Conservation (phyloP, 176 grass and related monocot species). For the Calamus simplicifolius region DNA sequence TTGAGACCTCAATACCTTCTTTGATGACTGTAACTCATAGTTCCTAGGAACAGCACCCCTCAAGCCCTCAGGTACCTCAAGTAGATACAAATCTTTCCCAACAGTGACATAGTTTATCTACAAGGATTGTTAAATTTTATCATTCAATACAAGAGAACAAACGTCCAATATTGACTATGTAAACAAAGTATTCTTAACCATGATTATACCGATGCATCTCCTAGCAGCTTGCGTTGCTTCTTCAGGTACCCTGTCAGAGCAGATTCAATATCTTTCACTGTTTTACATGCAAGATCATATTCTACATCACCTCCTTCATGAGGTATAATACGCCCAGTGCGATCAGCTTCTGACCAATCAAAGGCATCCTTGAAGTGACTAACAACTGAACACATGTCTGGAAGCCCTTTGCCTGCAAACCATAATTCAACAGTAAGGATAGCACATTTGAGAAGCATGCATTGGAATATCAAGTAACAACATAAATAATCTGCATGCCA, state of each 20-base stretch:
- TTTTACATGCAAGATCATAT: constrained; percentile 52
- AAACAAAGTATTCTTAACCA: background rate
- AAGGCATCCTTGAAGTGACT: constrained; percentile 81
- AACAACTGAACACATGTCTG: constrained; percentile 50
- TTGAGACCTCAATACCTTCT: constrained; percentile 42
- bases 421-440: constrained; percentile 18
- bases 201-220: constrained; percentile 42
- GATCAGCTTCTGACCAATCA: constrained; percentile 97
- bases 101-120: constrained; percentile 85
- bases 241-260: constrained; percentile 58
- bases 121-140: background rate
- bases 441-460: background rate
- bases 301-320: constrained; percentile 72
- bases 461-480: constrained; percentile 1
- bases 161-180: background rate
- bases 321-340: constrained; percentile 71
- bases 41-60: constrained; percentile 55
- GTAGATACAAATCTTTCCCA: constrained; percentile 77
- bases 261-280: constrained; percentile 61
- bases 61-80: constrained; percentile 72
- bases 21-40: constrained; percentile 87
- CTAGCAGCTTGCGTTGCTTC: constrained; percentile 63
- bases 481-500: constrained; percentile 19
- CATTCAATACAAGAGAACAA: background rate
- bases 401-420: constrained; percentile 68